phyloP scores from a whole-genome alignment of 164 flowering plant genomes.

The Kalanchoe fedtschenkoi region DNA sequence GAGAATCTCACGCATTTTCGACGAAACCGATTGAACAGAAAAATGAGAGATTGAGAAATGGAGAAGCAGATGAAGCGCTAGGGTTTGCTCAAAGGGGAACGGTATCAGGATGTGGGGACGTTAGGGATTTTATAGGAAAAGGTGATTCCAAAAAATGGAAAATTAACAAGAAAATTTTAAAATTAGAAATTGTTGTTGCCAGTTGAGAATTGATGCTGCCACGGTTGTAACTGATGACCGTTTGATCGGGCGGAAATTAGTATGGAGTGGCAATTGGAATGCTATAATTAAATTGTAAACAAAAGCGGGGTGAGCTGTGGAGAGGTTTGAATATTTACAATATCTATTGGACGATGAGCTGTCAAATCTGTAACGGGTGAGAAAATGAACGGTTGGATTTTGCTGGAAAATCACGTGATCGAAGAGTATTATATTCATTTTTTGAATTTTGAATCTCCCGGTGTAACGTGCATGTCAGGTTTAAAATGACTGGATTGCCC shows the following conservation, averaged over 20 bases:
- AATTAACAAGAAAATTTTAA: background rate
- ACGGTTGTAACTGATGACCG: background rate
- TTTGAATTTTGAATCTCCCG: no score
- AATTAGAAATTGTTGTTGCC: background rate
- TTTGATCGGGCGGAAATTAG: background rate
- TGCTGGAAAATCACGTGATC: no score
- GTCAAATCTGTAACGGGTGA: no score
- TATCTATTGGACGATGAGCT: background rate
- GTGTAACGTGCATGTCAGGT: no score
- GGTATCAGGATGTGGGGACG: conserved; percentile 2
- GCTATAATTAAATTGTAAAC: background rate
- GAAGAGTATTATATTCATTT: no score
- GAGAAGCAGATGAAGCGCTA: background rate
- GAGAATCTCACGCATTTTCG: conserved; percentile 18
- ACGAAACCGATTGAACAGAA: no score
- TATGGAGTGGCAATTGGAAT: background rate
- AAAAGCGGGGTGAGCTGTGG: conserved; percentile 5
- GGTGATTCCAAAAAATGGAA: background rate
- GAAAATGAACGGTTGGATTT: no score
- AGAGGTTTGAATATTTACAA: background rate
- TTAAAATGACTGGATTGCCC: no score
- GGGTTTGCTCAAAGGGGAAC: background rate
- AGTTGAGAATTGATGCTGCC: background rate
- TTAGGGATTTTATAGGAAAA: background rate
- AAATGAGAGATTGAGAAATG: background rate